Conservation (phyloP, 169 alveolate genomes). For the Plasmodium sp. region DNA sequence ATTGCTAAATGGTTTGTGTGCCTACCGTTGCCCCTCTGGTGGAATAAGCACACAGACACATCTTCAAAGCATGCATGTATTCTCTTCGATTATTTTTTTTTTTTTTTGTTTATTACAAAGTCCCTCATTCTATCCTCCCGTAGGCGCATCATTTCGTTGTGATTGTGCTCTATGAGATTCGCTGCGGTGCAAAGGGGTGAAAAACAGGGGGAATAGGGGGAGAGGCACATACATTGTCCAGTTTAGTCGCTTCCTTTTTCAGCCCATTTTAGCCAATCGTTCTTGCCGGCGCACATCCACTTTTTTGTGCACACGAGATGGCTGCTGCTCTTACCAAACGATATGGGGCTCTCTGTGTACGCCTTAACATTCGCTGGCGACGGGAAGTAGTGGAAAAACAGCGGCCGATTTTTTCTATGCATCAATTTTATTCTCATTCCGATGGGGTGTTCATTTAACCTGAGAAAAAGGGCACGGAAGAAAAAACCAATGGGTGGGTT, state of each 20-base stretch:
- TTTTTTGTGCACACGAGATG: neutral
- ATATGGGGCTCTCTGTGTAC: conserved; percentile 66
- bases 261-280: neutral
- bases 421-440: conserved; percentile 65
- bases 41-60: neutral
- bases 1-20: neutral
- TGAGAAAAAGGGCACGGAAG: neutral
- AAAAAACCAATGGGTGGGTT: neutral
- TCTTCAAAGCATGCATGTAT: neutral
- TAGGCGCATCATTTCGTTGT: conserved; percentile 44
- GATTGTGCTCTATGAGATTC: conserved; percentile 41
- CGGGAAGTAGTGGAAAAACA: conserved; percentile 67
- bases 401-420: conserved; percentile 70
- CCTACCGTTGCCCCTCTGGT: neutral
- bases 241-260: neutral
- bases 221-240: neutral
- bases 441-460: conserved; percentile 50
- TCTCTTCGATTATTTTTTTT: conserved; percentile 4
- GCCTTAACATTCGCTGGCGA: conserved; percentile 69
- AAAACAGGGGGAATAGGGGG: neutral
- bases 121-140: conserved; percentile 35
- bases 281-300: neutral
- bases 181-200: conserved; percentile 8
- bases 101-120: conserved; percentile 21
- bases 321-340: conserved; percentile 43